phyloP scores from a whole-genome alignment of 768 basidiomycete genomes.

The Cystofilobasidium capitatum region DNA sequence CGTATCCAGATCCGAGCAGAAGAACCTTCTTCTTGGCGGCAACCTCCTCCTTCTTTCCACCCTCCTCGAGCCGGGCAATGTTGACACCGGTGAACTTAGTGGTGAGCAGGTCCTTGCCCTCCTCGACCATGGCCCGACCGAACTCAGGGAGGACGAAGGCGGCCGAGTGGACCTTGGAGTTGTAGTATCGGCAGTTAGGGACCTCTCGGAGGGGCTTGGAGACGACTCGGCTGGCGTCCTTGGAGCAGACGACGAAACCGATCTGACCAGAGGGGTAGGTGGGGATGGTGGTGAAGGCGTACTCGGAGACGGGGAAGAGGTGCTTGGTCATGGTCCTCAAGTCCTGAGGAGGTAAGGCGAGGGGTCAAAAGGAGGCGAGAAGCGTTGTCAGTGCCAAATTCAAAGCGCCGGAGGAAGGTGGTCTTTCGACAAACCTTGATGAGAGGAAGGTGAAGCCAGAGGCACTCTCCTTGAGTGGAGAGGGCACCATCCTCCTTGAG shows the following conservation, averaged over 20 bases:
- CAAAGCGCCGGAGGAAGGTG: neutral
- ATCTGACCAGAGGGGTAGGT: conserved; percentile 99
- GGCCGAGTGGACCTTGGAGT: conserved; percentile 61
- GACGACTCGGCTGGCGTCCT: conserved; percentile 58
- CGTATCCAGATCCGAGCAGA: conserved; percentile 87
- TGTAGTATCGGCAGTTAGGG: conserved; percentile 71
- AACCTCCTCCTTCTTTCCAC: neutral
- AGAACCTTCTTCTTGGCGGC: conserved; percentile 55
- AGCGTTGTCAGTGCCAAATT: neutral
- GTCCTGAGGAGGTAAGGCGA: conserved; percentile 34
- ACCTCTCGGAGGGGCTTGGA: conserved; percentile 64
- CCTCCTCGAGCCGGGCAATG: conserved; percentile 29
- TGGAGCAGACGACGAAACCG: conserved; percentile 83
- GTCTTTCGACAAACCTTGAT: conserved; percentile 46
- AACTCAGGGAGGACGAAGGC: conserved; percentile 94
- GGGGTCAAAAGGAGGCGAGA: neutral
- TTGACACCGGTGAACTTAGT: conserved; percentile 32
- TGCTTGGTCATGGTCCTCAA: conserved; percentile 58
- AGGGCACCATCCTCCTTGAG: conserved; percentile 82
- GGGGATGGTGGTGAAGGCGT: conserved; percentile 92
- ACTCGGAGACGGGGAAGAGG: conserved; percentile 73
- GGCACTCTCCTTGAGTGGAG: conserved; percentile 89
- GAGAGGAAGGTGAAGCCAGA: conserved; percentile 85
- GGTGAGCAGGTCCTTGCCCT: conserved; percentile 52
- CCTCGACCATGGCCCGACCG: conserved; percentile 60